phyloP scores from a whole-genome alignment of 2,329 filamentous ascomycete genomes.

The Graphilbum fragrans region DNA sequence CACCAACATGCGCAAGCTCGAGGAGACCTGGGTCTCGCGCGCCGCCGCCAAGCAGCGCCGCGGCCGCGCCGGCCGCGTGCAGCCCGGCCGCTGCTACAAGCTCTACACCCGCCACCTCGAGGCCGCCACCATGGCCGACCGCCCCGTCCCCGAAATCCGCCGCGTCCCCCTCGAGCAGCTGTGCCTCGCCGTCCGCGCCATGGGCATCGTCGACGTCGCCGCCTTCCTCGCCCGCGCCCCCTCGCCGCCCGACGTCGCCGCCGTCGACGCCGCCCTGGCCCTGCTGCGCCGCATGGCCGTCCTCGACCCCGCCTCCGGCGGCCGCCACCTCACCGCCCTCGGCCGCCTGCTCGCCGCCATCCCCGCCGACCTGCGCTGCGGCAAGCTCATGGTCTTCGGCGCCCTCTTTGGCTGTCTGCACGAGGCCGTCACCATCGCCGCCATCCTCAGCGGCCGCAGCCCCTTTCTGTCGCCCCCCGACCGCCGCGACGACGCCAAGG shows the following conservation, averaged over 20 bases:
- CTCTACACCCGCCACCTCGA: slow-evolving; percentile 83
- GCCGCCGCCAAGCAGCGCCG: slow-evolving; percentile 91
- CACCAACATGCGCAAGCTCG: slow-evolving; percentile 87
- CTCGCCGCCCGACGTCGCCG: slow-evolving; percentile 74
- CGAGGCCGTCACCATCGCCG: slow-evolving; percentile 75
- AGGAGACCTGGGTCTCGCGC: slow-evolving; percentile 89
- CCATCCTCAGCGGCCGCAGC: slow-evolving; percentile 64
- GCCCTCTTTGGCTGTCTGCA: slow-evolving; percentile 89
- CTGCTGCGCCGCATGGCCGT: slow-evolving; percentile 79
- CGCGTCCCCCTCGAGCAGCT: slow-evolving; percentile 89
- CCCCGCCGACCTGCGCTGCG: slow-evolving; percentile 81
- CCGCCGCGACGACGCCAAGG: slow-evolving; percentile 69
- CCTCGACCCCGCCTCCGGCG: slow-evolving; percentile 33
- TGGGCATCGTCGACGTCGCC: slow-evolving; percentile 77
- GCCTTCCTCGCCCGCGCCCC: slow-evolving; percentile 75
- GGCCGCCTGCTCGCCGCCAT: slow-evolving; percentile 92
- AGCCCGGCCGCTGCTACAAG: slow-evolving; percentile 88
- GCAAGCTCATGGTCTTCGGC: slow-evolving; percentile 91
- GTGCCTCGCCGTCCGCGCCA: slow-evolving; percentile 86
- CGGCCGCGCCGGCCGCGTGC: slow-evolving; percentile 85
- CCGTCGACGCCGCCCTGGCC: slow-evolving; percentile 74
- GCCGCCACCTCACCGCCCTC: slow-evolving; percentile 72
- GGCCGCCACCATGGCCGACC: slow-evolving; percentile 59
- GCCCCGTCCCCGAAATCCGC: slow-evolving; percentile 87
- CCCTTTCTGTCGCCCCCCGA: slow-evolving; percentile 75